A percentile compares a stretch with the other conserved stretches of the same genome.
These are phyloP conservation scores for Debaryomyces hansenii DNA, from an alignment of 805 yeast genomes.

Conservation along the genomic window DNA sequence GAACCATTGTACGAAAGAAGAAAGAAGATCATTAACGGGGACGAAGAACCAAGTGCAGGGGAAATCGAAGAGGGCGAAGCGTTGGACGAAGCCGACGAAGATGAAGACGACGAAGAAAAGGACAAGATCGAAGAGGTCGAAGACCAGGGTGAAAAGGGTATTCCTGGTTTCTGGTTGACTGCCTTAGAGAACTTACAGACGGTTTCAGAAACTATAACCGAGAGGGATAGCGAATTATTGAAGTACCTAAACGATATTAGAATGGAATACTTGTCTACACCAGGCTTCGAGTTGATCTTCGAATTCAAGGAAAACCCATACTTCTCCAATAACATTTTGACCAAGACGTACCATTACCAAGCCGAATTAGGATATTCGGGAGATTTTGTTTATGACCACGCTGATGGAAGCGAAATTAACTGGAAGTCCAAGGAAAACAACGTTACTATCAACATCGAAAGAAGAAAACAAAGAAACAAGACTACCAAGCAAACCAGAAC, in stretches of 20 bases:
- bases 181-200: constrained; percentile 85
- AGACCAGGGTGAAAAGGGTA: constrained; percentile 56
- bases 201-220: constrained; percentile 81
- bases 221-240: constrained; percentile 85
- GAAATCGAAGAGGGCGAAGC: constrained; percentile 80
- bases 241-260: constrained; percentile 66
- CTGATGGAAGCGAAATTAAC: constrained; percentile 82
- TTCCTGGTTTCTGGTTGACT: constrained; percentile 96
- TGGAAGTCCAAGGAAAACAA: constrained; percentile 83
- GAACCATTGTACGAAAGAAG: constrained; percentile 76
- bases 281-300: constrained; percentile 87
- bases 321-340: constrained; percentile 69
- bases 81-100: constrained; percentile 57
- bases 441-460: constrained; percentile 83
- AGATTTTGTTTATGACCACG: constrained; percentile 95
- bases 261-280: constrained; percentile 75
- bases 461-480: constrained; percentile 96
- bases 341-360: constrained; percentile 91
- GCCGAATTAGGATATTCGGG: constrained; percentile 93
- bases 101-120: constrained; percentile 41
- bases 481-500: constrained; percentile 95
- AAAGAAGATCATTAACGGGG: constrained; percentile 69
- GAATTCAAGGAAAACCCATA: constrained; percentile 74
- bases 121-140: constrained; percentile 44
- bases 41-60: constrained; percentile 70